Base-by-base conservation (phyloP, 257 asterid species). In the Paulownia fortunei region DNA sequence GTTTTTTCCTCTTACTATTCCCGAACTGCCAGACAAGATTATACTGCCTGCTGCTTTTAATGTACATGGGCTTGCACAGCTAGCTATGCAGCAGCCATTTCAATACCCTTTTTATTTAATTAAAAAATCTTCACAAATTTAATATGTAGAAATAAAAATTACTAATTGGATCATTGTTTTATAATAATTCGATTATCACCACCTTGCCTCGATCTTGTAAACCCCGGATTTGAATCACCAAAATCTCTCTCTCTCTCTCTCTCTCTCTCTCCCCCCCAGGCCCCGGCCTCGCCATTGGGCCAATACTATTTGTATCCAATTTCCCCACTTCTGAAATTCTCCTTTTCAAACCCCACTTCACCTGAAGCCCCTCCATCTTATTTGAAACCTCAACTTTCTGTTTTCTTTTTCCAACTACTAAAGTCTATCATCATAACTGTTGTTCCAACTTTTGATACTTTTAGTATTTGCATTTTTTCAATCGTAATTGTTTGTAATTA, bases 151-250 rank as follows among this genome's bases (percentile, higher is more conserved):
- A 55, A 42, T 5, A 41, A 76, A 21, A 52, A 59, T 55, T 37
- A 51, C 37, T 51, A 36, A 63, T 36, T 39, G 72, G 76, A 58
- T 72, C 80, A 77, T 82, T 10, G n/a, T 39, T 61, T 47, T 51
- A 47, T 60, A 51, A 42, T 81, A 73, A 62, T 77, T 82, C 73
- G 26, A 71, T 82, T 82, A 70, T 82, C 51, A 77, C 80, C 84
- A 52, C 79, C 84, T 71, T 84, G 80, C 86, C 89, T 86, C 88
- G 92, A 81, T 85, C 68, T 73, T 79, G 30, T 71, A 77, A 80
- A 85, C 60, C 76, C 65, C 77, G 60, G 67, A 73, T 83, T 86
- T 82, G 87, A 85, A 82, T 80, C 80, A 75, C 24, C 69, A 82
- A 88, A 66, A 60, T 70, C 54, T 75, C 74, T 70, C 83, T 62